Percentiles rank a stretch among this genome's conserved stretches.
Evolutionary conservation across 1,284 basidiomycete genomes (phyloP).

Genomic region (Phenoliferia sp.): DNA sequence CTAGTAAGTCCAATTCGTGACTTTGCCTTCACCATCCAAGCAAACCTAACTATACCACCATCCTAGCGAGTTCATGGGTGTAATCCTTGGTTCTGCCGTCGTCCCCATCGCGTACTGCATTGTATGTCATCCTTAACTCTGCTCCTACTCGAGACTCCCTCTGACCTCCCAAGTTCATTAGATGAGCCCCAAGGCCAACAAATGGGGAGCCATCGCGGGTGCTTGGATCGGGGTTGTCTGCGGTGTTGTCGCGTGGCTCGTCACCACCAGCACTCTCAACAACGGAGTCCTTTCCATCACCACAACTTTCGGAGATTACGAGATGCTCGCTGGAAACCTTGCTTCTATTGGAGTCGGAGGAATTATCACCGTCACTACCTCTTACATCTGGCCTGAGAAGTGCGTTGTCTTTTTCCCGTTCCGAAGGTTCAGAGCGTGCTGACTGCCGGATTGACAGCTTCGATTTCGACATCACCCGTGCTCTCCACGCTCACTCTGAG

Average conservation of each 20-base stretch:
- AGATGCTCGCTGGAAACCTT: conserved; percentile 53
- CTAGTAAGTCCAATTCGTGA: too few species aligned
- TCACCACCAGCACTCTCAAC: conserved; percentile 69
- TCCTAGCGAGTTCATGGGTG: conserved; percentile 44
- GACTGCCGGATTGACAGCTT: conserved; percentile 53
- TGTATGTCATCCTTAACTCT: conserved; percentile 30
- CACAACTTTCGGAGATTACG: conserved; percentile 44
- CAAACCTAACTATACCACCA: too few species aligned
- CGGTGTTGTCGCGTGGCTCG: conserved; percentile 76
- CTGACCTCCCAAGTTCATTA: conserved; percentile 78
- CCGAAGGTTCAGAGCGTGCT: neutral
- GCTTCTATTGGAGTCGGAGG: conserved; percentile 78
- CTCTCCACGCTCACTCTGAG: conserved; percentile 41
- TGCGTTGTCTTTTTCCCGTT: neutral
- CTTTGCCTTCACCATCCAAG: too few species aligned
- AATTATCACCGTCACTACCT: conserved; percentile 63
- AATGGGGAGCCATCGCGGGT: conserved; percentile 68
- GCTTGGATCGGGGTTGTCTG: conserved; percentile 63
- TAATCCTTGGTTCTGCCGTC: conserved; percentile 66
- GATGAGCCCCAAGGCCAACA: conserved; percentile 80
- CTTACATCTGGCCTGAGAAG: conserved; percentile 57
- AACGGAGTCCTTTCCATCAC: conserved; percentile 65
- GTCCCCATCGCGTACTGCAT: conserved; percentile 39
- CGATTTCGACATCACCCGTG: conserved; percentile 70
- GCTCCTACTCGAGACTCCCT: conserved; percentile 49